Evolutionary conservation across 1,284 basidiomycete genomes (phyloP).

Genomic region (Ganoderma lingzhi): DNA sequence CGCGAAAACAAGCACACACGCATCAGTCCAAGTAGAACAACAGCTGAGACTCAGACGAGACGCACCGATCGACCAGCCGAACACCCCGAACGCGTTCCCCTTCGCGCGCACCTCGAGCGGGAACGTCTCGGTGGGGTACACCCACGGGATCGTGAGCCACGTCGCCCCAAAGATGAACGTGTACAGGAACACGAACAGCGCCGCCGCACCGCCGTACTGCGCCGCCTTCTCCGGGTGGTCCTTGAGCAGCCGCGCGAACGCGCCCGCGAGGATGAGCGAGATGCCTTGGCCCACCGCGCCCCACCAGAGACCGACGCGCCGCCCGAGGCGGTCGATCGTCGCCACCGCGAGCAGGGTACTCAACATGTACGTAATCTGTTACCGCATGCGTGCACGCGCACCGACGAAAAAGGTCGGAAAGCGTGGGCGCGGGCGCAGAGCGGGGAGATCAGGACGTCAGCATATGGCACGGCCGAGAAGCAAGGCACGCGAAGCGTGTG

Average conservation of each 20-base stretch:
- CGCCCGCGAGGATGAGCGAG: constrained; percentile 54
- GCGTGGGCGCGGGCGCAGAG: constrained; percentile 6
- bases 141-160: constrained; percentile 66
- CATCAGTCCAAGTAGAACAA: background rate
- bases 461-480: background rate
- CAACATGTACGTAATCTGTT: constrained; percentile 55
- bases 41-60: constrained; percentile 28
- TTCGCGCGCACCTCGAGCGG: constrained; percentile 68
- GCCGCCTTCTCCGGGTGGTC: constrained; percentile 52
- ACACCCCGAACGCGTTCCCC: constrained; percentile 61
- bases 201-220: constrained; percentile 55
- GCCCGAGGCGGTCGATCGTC: constrained; percentile 57
- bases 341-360: constrained; percentile 54
- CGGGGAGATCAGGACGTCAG: constrained; percentile 9
- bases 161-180: constrained; percentile 58
- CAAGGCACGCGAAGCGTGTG: constrained; percentile 9
- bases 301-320: constrained; percentile 57
- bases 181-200: constrained; percentile 58
- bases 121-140: constrained; percentile 60
- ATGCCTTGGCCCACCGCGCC: constrained; percentile 48
- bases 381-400: background rate
- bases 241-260: constrained; percentile 52
- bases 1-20: background rate
- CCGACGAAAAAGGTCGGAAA: background rate
- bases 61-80: constrained; percentile 62